Conservation (phyloP, 331 rosid genomes). For the Arachis monticola region DNA sequence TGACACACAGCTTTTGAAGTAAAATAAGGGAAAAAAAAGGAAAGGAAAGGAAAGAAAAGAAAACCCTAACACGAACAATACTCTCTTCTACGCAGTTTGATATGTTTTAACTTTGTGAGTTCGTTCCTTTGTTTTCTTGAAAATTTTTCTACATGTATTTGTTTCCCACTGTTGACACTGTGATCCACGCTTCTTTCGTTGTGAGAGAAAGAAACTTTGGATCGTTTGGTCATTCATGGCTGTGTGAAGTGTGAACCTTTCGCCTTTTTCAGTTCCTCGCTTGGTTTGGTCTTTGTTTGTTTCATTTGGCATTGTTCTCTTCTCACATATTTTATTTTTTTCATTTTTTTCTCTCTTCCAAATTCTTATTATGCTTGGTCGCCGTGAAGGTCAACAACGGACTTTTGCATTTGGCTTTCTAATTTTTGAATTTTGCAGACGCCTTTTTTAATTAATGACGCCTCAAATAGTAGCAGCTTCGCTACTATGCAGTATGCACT, state of each 20-base stretch:
- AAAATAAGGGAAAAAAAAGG: conserved; percentile 31
- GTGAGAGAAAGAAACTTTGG: conserved; percentile 31
- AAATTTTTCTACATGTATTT: not conserved
- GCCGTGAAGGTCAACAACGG: conserved; percentile 22
- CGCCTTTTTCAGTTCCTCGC: conserved; percentile 41
- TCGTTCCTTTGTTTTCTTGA: conserved; percentile 4
- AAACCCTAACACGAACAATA: conserved; percentile 43
- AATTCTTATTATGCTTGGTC: conserved; percentile 14
- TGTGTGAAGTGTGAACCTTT: conserved; percentile 42
- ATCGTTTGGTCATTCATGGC: conserved; percentile 45
- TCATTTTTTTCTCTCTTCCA: too few species aligned
- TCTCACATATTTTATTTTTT: conserved; percentile 30
- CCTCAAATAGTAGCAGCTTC: conserved; percentile 44
- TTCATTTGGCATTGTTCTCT: conserved; percentile 37
- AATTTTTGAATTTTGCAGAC: conserved; percentile 47
- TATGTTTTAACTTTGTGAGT: conserved; percentile 1
- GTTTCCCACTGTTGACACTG: conserved; percentile 40
- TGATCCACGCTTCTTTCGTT: conserved; percentile 36
- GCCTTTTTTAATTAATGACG: conserved; percentile 35
- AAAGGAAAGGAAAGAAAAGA: not conserved
- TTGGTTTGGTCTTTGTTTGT: conserved; percentile 37
- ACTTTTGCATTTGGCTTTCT: conserved; percentile 38
- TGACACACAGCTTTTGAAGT: conserved; percentile 43
- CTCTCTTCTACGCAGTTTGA: not conserved
- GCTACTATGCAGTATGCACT: conserved; percentile 23